Evolutionary conservation across 1,284 basidiomycete genomes (phyloP), one percentile per base, ranked within the genome.

Genomic region (Cutaneotrichosporon spelunceum): DNA sequence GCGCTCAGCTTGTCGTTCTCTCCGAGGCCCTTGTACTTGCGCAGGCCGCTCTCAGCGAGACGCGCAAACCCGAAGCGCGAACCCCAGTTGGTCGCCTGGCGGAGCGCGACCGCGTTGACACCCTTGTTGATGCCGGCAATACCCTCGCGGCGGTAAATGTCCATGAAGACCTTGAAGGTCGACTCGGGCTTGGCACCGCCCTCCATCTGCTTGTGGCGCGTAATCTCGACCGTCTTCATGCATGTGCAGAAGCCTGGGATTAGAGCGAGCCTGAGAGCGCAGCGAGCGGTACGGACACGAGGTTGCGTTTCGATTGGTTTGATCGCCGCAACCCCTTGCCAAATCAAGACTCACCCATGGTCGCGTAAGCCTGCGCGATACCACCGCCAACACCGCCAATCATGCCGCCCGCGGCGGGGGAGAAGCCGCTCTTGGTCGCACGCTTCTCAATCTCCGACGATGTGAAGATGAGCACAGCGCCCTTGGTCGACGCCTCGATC

Each of bases 401-500:
- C 68, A 99, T 84, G 72, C 95, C 95, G 60, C 91, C 88, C 26
- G 84, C 83, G 26, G 88, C 93, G 29, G 92, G 88, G 69, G 84
- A 89, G 58, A 95, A 79, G 29, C 91, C 91, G 9, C 73, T 70
- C 42, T 85, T 82, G 36, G 83, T 82, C 9, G 80, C 74, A 55
- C 84, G 84, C 36, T 87, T 86, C 79, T 99, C 93, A 56, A 99
- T 90, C 79, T 98, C 96, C 3, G 93, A 89, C 24, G 95, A 93
- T 30, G 94, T 89, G 54, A 99, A 99, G 65, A 99, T 84, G 42
- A 99, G 84, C 42, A 99, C 96, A 58, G 85, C 96, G 57, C 96
- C 96, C 78, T 99, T 99, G 3, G 96, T 99, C 1, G 94, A 97
- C 1, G 95, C 96, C 79, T 99, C 96, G 73, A 99, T 97, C 96